Percentiles rank a stretch among this genome's conserved stretches.
Evolutionary conservation across 495 filamentous ascomycete species (phyloP).

Genomic region (Lophiotrema nucula): DNA sequence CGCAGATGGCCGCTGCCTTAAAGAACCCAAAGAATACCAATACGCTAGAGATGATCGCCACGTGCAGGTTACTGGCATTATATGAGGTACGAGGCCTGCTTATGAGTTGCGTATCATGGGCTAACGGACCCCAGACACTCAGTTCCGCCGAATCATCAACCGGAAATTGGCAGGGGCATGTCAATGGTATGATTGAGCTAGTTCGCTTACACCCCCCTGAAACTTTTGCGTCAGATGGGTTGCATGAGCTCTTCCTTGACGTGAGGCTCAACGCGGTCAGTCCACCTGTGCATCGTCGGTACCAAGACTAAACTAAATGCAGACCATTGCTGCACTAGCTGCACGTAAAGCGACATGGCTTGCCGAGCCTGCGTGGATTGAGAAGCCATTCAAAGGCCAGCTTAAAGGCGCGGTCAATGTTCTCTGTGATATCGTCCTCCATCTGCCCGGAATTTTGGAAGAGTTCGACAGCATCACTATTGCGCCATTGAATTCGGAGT

Average conservation of each 20-base stretch:
- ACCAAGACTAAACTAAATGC: neutral
- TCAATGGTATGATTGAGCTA: constrained; percentile 10
- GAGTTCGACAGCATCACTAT: constrained; percentile 6
- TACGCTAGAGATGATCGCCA: constrained; percentile 4
- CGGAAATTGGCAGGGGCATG: constrained; percentile 18
- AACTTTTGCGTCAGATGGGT: neutral
- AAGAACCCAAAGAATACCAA: neutral
- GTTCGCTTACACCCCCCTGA: constrained; percentile 8
- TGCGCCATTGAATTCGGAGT: neutral
- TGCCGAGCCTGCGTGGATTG: constrained; percentile 11
- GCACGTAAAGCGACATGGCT: constrained; percentile 14
- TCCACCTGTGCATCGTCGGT: neutral
- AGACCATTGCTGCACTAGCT: constrained; percentile 11
- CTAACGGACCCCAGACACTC: no score
- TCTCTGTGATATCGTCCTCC: constrained; percentile 2
- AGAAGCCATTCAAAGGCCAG: neutral
- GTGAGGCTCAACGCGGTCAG: constrained; percentile 10
- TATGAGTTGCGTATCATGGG: no score
- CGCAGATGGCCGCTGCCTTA: neutral
- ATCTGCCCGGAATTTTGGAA: constrained; percentile 10
- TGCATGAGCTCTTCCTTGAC: constrained; percentile 23
- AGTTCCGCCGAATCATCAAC: neutral
- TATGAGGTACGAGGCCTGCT: no score
- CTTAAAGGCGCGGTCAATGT: constrained; percentile 7
- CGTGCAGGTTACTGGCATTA: constrained; percentile 12